A percentile compares a stretch with the other conserved stretches of the same genome.
Evolutionary conservation across 2,329 filamentous ascomycete genomes (phyloP).

Genomic region (Colletotrichum paranaense): DNA sequence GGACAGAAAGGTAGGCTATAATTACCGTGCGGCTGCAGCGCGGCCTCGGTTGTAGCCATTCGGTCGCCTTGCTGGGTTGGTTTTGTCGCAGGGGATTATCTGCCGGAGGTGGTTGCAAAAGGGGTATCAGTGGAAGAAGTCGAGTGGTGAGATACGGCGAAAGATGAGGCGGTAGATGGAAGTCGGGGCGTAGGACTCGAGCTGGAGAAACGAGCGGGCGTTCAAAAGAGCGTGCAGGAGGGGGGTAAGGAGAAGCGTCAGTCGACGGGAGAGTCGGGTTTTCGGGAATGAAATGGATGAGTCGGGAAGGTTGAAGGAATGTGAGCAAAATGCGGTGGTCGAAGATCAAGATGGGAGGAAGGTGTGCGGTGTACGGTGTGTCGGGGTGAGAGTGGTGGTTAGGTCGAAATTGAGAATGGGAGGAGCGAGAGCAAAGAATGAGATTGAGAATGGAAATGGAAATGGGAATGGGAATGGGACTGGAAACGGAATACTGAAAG

Average conservation of each 20-base stretch:
- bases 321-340: slow-evolving; percentile 3
- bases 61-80: slow-evolving; percentile 14
- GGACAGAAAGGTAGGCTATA: neutral
- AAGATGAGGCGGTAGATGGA: neutral
- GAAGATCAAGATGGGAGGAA: neutral
- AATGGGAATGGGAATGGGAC: neutral
- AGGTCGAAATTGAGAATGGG: slow-evolving; percentile 5
- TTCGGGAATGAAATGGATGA: slow-evolving; percentile 3
- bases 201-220: neutral
- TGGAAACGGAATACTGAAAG: neutral
- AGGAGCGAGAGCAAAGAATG: neutral
- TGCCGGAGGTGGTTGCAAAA: neutral
- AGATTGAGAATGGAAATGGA: slow-evolving; percentile 2
- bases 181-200: neutral
- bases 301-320: neutral
- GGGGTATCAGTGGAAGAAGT: neutral
- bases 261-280: neutral
- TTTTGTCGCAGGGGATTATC: neutral
- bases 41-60: slow-evolving; percentile 40
- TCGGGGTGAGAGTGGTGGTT: neutral
- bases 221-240: neutral
- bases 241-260: neutral
- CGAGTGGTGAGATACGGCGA: neutral
- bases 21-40: slow-evolving; percentile 39
- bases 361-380: neutral